A percentile compares a stretch with the other conserved stretches of the same genome.
Evolutionary conservation across 352 stramenopile species (phyloP).

Genomic region (Pythium dissimile): DNA sequence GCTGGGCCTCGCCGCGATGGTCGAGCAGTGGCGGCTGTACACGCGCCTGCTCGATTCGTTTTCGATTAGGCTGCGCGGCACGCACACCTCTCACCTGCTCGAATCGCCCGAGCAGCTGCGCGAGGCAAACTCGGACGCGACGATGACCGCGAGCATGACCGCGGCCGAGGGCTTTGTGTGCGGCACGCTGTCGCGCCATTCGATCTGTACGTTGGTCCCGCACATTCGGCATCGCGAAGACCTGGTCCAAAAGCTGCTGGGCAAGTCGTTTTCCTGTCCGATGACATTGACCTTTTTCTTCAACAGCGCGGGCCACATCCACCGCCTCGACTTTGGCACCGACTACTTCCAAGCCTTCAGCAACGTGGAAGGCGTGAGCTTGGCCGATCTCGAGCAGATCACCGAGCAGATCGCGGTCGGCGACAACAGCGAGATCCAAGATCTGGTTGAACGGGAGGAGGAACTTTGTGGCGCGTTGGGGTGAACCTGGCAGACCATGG

Average conservation of each 20-base stretch:
- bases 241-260: constrained; percentile 12
- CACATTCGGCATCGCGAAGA: constrained; percentile 4
- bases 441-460: background rate
- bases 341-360: constrained; percentile 13
- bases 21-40: constrained; percentile 16
- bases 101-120: background rate
- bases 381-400: constrained; percentile 11
- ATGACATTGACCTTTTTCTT: constrained; percentile 11
- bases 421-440: constrained; percentile 6
- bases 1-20: constrained; percentile 4
- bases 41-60: constrained; percentile 7
- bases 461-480: too few species aligned
- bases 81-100: background rate
- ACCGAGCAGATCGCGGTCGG: constrained; percentile 9
- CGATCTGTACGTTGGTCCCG: constrained; percentile 7
- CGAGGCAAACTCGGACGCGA: background rate
- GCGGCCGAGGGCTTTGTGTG: background rate
- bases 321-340: constrained; percentile 15
- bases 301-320: background rate
- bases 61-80: background rate
- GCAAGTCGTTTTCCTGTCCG: constrained; percentile 1
- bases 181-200: background rate
- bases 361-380: constrained; percentile 3
- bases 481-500: too few species aligned
- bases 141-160: constrained; percentile 2